Conservation (phyloP, 768 basidiomycete genomes). For the Calvatia gigantea region DNA sequence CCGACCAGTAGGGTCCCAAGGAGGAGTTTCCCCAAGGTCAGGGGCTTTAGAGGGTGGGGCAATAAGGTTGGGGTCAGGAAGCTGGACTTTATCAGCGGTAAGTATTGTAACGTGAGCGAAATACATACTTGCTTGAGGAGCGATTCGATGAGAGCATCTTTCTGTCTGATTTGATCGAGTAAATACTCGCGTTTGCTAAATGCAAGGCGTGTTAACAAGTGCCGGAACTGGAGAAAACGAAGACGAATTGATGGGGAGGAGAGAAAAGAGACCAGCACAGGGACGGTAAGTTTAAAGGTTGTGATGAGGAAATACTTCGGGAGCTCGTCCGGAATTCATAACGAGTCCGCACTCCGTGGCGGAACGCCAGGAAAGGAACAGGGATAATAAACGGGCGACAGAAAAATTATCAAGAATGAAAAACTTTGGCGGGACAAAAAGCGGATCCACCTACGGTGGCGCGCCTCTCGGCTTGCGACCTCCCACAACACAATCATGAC, state of each 20-base stretch:
- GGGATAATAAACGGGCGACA: too few species aligned
- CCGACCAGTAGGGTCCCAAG: conserved; percentile 65
- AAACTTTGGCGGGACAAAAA: conserved; percentile 9
- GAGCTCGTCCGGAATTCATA: neutral
- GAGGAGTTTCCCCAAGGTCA: conserved; percentile 73
- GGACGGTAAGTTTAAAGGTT: conserved; percentile 11
- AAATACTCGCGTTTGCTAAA: conserved; percentile 83
- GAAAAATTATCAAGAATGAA: conserved; percentile 1
- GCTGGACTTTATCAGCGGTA: conserved; percentile 31
- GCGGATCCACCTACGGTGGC: conserved; percentile 65
- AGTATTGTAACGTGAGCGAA: neutral
- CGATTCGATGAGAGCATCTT: conserved; percentile 82
- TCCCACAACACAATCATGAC: conserved; percentile 80
- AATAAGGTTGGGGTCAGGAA: conserved; percentile 78
- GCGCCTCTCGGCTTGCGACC: conserved; percentile 74
- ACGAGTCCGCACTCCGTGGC: neutral
- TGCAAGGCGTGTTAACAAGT: conserved; percentile 34
- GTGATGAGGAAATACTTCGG: neutral
- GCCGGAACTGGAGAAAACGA: conserved; percentile 32
- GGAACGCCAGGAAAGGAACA: conserved; percentile 10
- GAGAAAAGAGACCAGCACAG: too few species aligned
- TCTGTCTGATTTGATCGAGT: conserved; percentile 81
- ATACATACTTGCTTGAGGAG: conserved; percentile 71
- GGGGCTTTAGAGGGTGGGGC: conserved; percentile 78
- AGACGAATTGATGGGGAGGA: conserved; percentile 18